Conservation (phyloP, 2,329 filamentous ascomycete species). For the Alternaria gansuensis region DNA sequence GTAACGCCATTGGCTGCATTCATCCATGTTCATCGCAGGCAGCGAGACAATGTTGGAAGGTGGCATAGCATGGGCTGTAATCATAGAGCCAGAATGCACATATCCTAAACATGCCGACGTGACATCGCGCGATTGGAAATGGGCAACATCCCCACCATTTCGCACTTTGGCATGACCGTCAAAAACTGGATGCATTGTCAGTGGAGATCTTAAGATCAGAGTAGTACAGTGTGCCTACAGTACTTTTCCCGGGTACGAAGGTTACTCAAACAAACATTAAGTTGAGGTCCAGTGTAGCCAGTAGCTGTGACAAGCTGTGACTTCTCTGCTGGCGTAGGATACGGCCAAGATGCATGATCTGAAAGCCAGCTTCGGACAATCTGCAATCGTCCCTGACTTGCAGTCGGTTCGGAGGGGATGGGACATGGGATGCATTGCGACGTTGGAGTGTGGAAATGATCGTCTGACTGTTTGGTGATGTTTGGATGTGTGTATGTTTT, state of each 20-base stretch:
- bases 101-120: background rate
- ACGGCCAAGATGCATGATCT: conserved; percentile 12
- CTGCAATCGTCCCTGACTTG: background rate
- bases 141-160: rapidly evolving
- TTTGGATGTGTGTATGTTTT: background rate
- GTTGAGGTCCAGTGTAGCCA: conserved; percentile 13
- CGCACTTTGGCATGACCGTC: rapidly evolving
- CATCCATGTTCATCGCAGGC: background rate
- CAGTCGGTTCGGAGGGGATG: no score
- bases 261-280: conserved; percentile 18
- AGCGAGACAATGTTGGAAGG: background rate
- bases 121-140: no score
- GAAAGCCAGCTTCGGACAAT: background rate
- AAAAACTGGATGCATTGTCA: background rate
- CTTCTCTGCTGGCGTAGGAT: conserved; percentile 13
- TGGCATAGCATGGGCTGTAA: background rate
- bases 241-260: conserved; percentile 13
- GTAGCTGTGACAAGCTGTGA: background rate
- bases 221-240: background rate
- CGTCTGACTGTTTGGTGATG: background rate
- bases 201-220: no score
- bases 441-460: rapidly evolving
- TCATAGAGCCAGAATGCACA: background rate
- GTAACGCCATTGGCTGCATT: background rate
- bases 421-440: background rate